Conservation (phyloP, 352 stramenopile genomes). For the Blastocystis sp. region DNA sequence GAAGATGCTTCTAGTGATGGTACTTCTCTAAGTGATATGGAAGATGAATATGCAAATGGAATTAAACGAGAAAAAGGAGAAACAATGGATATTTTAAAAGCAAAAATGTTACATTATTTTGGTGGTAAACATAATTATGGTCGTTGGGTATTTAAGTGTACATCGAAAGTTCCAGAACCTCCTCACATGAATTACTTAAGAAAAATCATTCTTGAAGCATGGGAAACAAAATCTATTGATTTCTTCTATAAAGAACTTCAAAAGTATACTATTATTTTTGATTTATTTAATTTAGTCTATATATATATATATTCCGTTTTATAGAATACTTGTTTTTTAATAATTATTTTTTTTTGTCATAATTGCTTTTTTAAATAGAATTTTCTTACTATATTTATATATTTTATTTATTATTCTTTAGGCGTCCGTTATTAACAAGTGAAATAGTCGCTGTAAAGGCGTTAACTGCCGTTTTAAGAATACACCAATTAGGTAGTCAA, state of each 20-base stretch:
- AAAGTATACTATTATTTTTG: conserved; percentile 9
- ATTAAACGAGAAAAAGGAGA: conserved; percentile 23
- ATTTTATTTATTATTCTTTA: too few species aligned
- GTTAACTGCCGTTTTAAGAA: conserved; percentile 23
- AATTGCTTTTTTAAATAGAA: too few species aligned
- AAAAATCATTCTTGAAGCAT: conserved; percentile 31
- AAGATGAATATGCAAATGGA: conserved; percentile 25
- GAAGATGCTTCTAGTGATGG: conserved; percentile 1
- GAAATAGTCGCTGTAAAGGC: conserved; percentile 32
- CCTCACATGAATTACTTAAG: conserved; percentile 17
- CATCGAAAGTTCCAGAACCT: conserved; percentile 20
- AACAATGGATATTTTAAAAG: conserved; percentile 1
- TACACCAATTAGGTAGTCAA: conserved; percentile 24
- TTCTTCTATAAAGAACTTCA: conserved; percentile 23
- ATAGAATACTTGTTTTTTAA: too few species aligned
- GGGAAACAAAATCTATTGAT: conserved; percentile 29
- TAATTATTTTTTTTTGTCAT: too few species aligned
- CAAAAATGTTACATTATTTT: conserved; percentile 21
- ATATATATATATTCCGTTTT: too few species aligned
- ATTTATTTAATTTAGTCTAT: too few species aligned
- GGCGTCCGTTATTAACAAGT: conserved; percentile 20
- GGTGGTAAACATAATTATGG: conserved; percentile 6
- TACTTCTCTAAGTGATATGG: conserved; percentile 24
- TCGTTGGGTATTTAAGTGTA: conserved; percentile 31
- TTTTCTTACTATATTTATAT: too few species aligned